Evolutionary conservation across 2,329 filamentous ascomycete species (phyloP), one percentile per base, ranked within the genome.

Genomic region (Aureobasidium lini): DNA sequence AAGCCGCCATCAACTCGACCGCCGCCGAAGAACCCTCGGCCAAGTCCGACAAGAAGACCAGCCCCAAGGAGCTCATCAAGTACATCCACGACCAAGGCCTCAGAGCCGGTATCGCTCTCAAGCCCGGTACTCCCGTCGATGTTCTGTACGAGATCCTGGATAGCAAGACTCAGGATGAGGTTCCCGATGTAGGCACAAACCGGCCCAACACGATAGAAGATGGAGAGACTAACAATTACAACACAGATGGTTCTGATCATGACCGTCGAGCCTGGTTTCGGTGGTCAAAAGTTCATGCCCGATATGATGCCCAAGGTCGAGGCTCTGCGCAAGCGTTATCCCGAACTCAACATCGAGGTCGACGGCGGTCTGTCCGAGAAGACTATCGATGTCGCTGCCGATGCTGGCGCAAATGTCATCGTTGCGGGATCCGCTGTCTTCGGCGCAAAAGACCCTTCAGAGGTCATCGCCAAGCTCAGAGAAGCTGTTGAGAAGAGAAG

Each of bases 271-370:
- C 94, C 94, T 46, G 94, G 94, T 47, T 99, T 99, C 71, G 94
- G 94, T 63, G 94, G 94, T 6, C 94, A 99, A 72, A 96, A 96
- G 71, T 99, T 99, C 80, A 97, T 97, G 91, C 86, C 90, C 11
- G 90, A 89, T 6, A 90, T 96, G 77, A 84, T 99, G 66, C 91
- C 93, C 70, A 99, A 99, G 78, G 94, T 99, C 28, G 77, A 87
- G 65, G 90, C 87, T 40, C 80, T 99, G 66, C 85, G 94, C 62
- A 78, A 86, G 70, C 85, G 84, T 69, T 99, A 97, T 72, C 93
- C 94, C 2, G 83, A 96, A 6, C 77, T 99, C 63, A 94, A 96
- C 76, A 99, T 99, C 68, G 94, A 99, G 76, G 93, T 99, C 42
- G 94, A 99, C 72, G 94, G 94, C 57, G 94, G 94, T 3, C 75